Conservation (phyloP, 1,284 basidiomycete genomes). For the Coniferiporia sulphurascens region DNA sequence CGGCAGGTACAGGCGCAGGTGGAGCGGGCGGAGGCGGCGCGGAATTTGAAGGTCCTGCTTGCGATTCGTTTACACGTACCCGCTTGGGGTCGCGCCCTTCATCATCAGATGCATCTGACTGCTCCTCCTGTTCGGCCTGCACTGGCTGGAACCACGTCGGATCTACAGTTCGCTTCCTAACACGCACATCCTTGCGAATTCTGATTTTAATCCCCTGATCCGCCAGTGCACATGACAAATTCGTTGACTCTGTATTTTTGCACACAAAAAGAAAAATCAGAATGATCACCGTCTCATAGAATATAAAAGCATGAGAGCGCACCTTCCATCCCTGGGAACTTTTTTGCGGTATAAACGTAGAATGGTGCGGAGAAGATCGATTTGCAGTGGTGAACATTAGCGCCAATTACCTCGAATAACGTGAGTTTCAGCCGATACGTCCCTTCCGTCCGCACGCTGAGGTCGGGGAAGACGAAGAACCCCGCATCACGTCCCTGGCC, state of each 20-base stretch:
- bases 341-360: conserved; percentile 91
- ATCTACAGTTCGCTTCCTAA: conserved; percentile 48
- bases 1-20: not conserved
- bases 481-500: conserved; percentile 59
- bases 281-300: not conserved
- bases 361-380: conserved; percentile 83
- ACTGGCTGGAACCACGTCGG: conserved; percentile 24
- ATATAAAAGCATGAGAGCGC: conserved; percentile 24
- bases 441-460: conserved; percentile 87
- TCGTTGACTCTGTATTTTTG: conserved; percentile 67
- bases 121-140: conserved; percentile 11
- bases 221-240: conserved; percentile 81
- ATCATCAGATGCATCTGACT: conserved; percentile 13
- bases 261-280: conserved; percentile 10
- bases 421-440: conserved; percentile 83
- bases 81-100: conserved; percentile 16
- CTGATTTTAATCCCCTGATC: conserved; percentile 93
- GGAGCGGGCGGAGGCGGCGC: conserved; percentile 14
- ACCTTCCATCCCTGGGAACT: conserved; percentile 93
- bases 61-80: not conserved
- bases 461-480: conserved; percentile 87
- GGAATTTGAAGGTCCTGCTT: not conserved
- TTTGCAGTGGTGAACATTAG: conserved; percentile 83
- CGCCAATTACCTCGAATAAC: conserved; percentile 88
- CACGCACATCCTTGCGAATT: conserved; percentile 83